Conservation (phyloP, 2,329 filamentous ascomycete genomes). For the Pseudogymnoascus destructans region DNA sequence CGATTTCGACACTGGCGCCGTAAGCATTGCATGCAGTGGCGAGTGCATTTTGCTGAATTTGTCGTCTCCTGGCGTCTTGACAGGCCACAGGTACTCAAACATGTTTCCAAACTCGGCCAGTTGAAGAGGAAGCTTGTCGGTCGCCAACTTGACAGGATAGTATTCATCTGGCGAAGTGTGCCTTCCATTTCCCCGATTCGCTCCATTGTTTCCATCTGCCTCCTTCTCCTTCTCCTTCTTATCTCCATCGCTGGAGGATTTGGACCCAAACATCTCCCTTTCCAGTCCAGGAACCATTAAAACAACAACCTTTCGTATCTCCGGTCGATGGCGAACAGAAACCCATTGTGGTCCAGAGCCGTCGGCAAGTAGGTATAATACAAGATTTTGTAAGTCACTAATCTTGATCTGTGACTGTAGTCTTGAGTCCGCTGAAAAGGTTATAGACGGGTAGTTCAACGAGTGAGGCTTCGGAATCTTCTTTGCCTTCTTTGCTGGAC, state of each 20-base stretch:
- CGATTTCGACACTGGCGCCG: constrained; percentile 54
- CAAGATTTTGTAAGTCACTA: constrained; percentile 47
- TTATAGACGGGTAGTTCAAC: constrained; percentile 45
- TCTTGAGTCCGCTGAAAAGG: constrained; percentile 41
- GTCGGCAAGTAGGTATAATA: constrained; percentile 55
- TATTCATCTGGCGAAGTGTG: constrained; percentile 44
- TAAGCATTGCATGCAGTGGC: constrained; percentile 72
- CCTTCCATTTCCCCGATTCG: constrained; percentile 14
- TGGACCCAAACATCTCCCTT: constrained; percentile 69
- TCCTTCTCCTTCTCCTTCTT: constrained; percentile 8
- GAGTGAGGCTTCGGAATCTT: constrained; percentile 44
- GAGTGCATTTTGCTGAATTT: constrained; percentile 72
- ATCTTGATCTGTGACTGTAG: constrained; percentile 50
- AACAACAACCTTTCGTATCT: constrained; percentile 68
- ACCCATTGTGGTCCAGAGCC: constrained; percentile 53
- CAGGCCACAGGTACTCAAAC: constrained; percentile 80
- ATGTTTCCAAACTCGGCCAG: constrained; percentile 62
- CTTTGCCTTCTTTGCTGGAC: constrained; percentile 44
- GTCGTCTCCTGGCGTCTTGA: constrained; percentile 76
- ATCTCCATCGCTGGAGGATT: constrained; percentile 10
- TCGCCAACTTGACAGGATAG: constrained; percentile 41
- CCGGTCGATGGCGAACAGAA: constrained; percentile 45
- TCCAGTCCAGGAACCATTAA: constrained; percentile 90
- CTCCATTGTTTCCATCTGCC: constrained; percentile 2
- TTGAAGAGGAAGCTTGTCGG: constrained; percentile 38